Evolutionary conservation across 2,329 filamentous ascomycete genomes (phyloP), one percentile per base, ranked within the genome.

Genomic region (Aureobasidium namibiae): DNA sequence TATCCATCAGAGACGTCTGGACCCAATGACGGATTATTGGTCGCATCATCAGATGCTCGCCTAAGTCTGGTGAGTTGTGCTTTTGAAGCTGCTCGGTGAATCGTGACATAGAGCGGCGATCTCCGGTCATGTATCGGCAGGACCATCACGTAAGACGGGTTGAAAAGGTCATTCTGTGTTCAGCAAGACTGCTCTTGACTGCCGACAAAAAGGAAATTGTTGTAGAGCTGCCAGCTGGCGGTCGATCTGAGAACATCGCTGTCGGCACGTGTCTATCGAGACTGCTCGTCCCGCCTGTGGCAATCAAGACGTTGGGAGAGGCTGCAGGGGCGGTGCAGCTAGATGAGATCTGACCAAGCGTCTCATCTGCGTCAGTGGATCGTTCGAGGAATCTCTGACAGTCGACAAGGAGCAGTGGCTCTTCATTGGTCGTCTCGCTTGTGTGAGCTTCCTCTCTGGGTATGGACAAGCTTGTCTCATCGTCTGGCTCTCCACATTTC

Each of bases 121-220:
- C 1, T n/a, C 16, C 10, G 46, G 18, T 33, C 38, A 26, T 21
- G 36, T 14, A 23, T 33, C 4, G 10, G 24, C 16, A 23, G n/a
- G 18, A 26, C 18, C 18, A 45, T 44, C 39, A 56, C 6, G 38
- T 56, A 23, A 18, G 29, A 34, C 39, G 52, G 39, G 29, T 34
- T 24, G 36, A 45, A 29, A 56, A 56, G 3, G 52, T 56, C 52
- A 56, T 56, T 16, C 42, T 56, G 14, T 56, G 52, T 31, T 56
- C 52, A 18, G 36, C 52, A 36, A 56, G 52, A 16, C 52, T 56
- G 8, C 21, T 45, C 21, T 45, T 56, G 29, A 56, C 45, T 41
- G 52, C 39, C 18, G 52, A 44, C 8, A 56, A 45, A 44, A 54
- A 54, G 18, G 26, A 56, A 26, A 33, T 36, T 24, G 26, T n/a